Percentiles rank a stretch among this genome's conserved stretches.
These are phyloP conservation scores for Bryoerythrophyllum caledonicum DNA, from an alignment of 225 moss, liverwort and hornwort genomes.

Conservation along the genomic window DNA sequence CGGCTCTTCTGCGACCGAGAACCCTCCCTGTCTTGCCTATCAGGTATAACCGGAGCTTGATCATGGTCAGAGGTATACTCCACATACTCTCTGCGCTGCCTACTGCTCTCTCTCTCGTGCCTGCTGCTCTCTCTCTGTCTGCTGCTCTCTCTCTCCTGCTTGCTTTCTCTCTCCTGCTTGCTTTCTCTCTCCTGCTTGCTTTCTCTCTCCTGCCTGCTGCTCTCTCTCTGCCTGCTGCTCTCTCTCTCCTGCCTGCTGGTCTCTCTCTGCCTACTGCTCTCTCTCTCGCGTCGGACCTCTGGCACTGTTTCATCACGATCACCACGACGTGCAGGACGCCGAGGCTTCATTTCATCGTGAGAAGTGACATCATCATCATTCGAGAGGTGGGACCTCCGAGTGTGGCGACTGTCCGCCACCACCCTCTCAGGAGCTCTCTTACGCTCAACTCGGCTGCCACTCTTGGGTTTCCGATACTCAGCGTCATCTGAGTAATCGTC, in stretches of 20 bases:
- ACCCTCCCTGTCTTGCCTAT: conserved; percentile 56
- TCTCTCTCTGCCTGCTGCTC: too few relatives aligned
- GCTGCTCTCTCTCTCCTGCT: too few relatives aligned
- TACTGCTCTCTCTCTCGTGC: conserved; percentile 47
- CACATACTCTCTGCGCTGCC: conserved; percentile 49
- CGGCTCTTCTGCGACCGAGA: conserved; percentile 48
- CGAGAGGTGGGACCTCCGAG: conserved; percentile 70
- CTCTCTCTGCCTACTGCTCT: conserved; percentile 66
- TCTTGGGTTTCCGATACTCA: conserved; percentile 65
- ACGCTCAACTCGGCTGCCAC: conserved; percentile 57
- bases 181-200: too few relatives aligned
- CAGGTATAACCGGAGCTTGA: conserved; percentile 41
- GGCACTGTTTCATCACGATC: conserved; percentile 47
- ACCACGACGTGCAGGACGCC: conserved; percentile 46
- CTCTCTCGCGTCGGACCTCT: conserved; percentile 49
- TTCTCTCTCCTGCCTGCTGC: too few relatives aligned
- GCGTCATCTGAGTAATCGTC: conserved; percentile 71
- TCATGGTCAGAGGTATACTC: conserved; percentile 76
- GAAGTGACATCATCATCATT: conserved; percentile 75
- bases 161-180: too few relatives aligned
- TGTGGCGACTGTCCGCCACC: conserved; percentile 46
- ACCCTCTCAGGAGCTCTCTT: conserved; percentile 55
- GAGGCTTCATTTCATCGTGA: conserved; percentile 66
- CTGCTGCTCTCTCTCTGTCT: conserved; percentile 54
- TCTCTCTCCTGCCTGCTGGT: conserved; percentile 37